Conservation (phyloP, 1,284 basidiomycete species). For the Amylostereum areolatum region DNA sequence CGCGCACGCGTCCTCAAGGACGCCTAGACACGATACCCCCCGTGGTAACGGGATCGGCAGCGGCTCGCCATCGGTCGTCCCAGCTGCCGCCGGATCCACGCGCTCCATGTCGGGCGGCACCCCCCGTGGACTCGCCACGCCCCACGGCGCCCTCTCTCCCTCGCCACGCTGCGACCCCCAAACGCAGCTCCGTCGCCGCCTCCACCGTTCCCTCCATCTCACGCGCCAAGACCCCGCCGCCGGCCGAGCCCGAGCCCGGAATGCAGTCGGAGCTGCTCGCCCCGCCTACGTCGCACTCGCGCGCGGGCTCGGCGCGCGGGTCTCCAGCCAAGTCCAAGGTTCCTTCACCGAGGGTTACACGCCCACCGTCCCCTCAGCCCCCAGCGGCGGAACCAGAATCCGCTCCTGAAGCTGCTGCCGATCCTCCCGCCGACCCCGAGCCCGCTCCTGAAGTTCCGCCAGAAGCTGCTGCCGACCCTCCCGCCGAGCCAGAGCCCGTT, state of each 20-base stretch:
- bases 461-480: slow-evolving; percentile 4
- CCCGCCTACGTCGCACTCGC: neutral
- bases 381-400: neutral
- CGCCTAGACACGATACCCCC: neutral
- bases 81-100: neutral
- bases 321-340: neutral
- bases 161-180: neutral
- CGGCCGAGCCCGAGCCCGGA: neutral
- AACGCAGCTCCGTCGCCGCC: slow-evolving; percentile 2
- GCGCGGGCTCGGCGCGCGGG: neutral
- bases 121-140: slow-evolving; percentile 11
- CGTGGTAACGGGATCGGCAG: neutral
- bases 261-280: neutral
- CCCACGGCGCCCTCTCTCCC: slow-evolving; percentile 3
- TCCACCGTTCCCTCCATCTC: neutral
- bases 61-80: slow-evolving; percentile 3
- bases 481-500: slow-evolving; percentile 1
- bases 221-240: neutral
- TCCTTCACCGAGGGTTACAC: neutral
- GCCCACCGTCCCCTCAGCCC: neutral
- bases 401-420: neutral
- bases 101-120: neutral
- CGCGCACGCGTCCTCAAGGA: slow-evolving; percentile 8
- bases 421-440: neutral
- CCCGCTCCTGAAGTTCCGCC: neutral